Base-by-base conservation (phyloP, 768 basidiomycete species). In the Phylloporus arenicola region DNA sequence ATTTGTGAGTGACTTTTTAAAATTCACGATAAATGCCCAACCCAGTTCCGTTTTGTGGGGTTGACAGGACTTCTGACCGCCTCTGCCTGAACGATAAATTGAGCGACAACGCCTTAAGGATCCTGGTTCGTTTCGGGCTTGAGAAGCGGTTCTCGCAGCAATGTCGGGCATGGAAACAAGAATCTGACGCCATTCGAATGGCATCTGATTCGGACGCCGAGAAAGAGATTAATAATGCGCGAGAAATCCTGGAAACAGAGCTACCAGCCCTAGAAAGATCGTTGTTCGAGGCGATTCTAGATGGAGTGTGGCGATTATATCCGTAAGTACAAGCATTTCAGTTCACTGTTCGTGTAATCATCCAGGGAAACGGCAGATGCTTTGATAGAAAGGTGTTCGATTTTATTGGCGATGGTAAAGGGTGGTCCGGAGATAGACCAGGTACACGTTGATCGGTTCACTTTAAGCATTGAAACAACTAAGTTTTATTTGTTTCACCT, bases 101-200 rank as follows among this genome's bases (percentile, higher is more conserved):
- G 16, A 52, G 57, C 6, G 64, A 63, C 2, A 57, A 63, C 0
- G 58, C 60, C 0, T 3, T 75, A 0, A 50, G 33, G 6, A 64
- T 68, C 0, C 55, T 75, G 6, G 43, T 68, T n/a, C 34, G 12
- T 14, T 30, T 43, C 2, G 74, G 71, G 7, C 25, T 25, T 25
- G 25, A 25, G 25, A 25, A 25, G 7, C 25, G 25, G 7, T 25
- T 25, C 25, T 56, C 51, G 2, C 38, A n/a, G 1, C 45, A 49
- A 10, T 67, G 67, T 37, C 47, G 38, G 1, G 35, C 53, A 0
- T 72, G 68, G 68, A 54, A 51, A 22, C 50, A 61, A 0, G 52
- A 59, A 0, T 45, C 55, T 1, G 34, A 0, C 1, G 50, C 61
- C 2, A 16, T 58, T 7, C 44, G 9, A 10, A 43, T 3, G 4